Evolutionary conservation across 768 basidiomycete species (phyloP), one percentile per base, ranked within the genome.

Genomic region (Termitomyces sp.): DNA sequence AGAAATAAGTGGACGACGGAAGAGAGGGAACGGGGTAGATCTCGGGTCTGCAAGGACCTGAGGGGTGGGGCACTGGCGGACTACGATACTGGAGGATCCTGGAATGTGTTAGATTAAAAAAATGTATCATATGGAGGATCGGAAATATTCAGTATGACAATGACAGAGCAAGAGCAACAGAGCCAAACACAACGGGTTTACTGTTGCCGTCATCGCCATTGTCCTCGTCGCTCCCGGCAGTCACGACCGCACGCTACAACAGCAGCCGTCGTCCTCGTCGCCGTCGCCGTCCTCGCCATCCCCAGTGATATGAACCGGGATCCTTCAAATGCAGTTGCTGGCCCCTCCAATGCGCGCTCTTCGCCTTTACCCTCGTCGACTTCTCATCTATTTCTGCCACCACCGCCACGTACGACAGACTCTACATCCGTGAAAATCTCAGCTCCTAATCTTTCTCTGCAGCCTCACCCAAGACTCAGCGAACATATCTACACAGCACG

Each of bases 401-500:
- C 75, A 47, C 76, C 77, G 24, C 73, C 75, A 63, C 72, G 79
- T 76, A 62, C 48, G 72, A 64, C 51, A 68, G 60, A 22, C 40
- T 30, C 22, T 32, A 32, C 36, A 53, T 43, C 7, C 26, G 32
- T 26, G 35, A 20, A 46, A 47, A n/a, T 24, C 26, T 42, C 61
- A 22, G 53, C 56, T 46, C 48, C 10, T 60, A 33, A 52, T 59
- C 47, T 51, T 30, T 50, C 16, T 18, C 49, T 56, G 57, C 62
- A 77, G 77, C 65, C 12, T 72, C 67, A 10, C 71, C 69, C 10
- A 68, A 72, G 62, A 73, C 70, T 24, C 77, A 77, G 50, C 71
- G 73, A 40, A 79, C 77, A 28, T 76, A 81, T 69, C 80, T 92
- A 52, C 70, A 78, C 42, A 89, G 90, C 72, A 91, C 91, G 1